Conservation (phyloP, 2,329 filamentous ascomycete species). For the Verticillium isaacii region DNA sequence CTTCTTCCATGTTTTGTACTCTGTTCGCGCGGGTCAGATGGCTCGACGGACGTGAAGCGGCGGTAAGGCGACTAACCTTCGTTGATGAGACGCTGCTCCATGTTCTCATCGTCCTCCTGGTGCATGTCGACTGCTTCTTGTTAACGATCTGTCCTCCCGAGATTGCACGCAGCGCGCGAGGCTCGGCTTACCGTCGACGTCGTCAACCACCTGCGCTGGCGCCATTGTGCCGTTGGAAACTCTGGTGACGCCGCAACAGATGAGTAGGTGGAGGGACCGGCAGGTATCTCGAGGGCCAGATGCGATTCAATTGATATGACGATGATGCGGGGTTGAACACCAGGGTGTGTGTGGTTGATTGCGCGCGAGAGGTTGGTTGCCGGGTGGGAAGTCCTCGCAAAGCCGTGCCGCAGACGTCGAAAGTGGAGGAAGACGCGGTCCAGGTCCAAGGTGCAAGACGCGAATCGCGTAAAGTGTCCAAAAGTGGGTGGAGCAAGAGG, state of each 20-base stretch:
- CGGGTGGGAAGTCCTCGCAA: neutral
- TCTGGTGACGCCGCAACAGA: neutral
- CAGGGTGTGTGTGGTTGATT: neutral
- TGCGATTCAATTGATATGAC: neutral
- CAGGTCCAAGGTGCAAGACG: neutral
- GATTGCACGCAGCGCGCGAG: neutral
- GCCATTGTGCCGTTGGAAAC: slow-evolving; percentile 30
- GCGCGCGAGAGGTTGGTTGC: neutral
- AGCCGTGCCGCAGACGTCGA: neutral
- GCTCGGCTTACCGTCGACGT: slow-evolving; percentile 39
- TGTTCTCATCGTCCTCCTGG: slow-evolving; percentile 66
- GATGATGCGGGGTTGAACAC: neutral
- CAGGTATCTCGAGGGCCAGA: slow-evolving; percentile 1
- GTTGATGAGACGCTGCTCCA: slow-evolving; percentile 86
- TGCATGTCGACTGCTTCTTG: slow-evolving; percentile 37
- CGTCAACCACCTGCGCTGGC: slow-evolving; percentile 41
- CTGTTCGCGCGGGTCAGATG: slow-evolving; percentile 34
- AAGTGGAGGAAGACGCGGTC: neutral
- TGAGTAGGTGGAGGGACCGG: neutral
- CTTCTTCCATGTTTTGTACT: slow-evolving; percentile 99
- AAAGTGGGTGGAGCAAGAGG: neutral
- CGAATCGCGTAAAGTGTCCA: slow-evolving; percentile 4
- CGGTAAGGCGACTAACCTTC: slow-evolving; percentile 55
- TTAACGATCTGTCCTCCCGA: neutral
- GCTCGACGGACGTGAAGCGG: neutral